Evolutionary conservation across 2,329 filamentous ascomycete genomes (phyloP), one percentile per base, ranked within the genome.

Genomic region (Fusarium sp.): DNA sequence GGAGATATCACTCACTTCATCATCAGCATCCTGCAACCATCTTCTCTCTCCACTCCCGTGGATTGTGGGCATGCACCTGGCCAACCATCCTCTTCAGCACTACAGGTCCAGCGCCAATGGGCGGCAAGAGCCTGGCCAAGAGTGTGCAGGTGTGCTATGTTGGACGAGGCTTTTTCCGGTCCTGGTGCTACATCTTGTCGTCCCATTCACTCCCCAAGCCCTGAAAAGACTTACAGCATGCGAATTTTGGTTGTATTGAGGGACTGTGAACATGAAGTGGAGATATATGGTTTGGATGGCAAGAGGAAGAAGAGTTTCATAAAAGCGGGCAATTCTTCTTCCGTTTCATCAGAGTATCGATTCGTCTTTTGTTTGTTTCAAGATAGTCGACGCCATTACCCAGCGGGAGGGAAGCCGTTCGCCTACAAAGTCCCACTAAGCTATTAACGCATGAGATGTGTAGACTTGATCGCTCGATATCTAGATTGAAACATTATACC

Each of bases 281-380:
- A 49, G 47, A 47, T 38, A 23, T 23, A 47, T 50, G 24, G 28
- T 43, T 62, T 35, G 48, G 28, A 57, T 13, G 46, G 44, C 33
- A 46, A 44, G 18, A 39, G 39, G 21, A 49, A 20, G 12, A 24
- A 18, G 23, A 47, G 43, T 39, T 52, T 38, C 49, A 38, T 18
- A 31, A 35, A 61, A 52, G 37, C 46, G 41, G 21, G 21, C 8
- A 46, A 28, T 15, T 16, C 26, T 24, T 37, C 13, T 38, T 31
- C 33, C 46, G 39, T 50, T 65, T 49, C 60, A 41, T 63, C 16
- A 13, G 18, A 48, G 49, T 63, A 56, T 63, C 31, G 42, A 47
- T 56, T 63, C 26, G n/a, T 41, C 60, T 35, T 57, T 33, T 41
- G 18, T 64, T 64, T 65, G 60, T 65, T 65, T 65, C 60, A 49